Base-by-base conservation (phyloP, 306 rosid species). In the Cicer bijugum region DNA sequence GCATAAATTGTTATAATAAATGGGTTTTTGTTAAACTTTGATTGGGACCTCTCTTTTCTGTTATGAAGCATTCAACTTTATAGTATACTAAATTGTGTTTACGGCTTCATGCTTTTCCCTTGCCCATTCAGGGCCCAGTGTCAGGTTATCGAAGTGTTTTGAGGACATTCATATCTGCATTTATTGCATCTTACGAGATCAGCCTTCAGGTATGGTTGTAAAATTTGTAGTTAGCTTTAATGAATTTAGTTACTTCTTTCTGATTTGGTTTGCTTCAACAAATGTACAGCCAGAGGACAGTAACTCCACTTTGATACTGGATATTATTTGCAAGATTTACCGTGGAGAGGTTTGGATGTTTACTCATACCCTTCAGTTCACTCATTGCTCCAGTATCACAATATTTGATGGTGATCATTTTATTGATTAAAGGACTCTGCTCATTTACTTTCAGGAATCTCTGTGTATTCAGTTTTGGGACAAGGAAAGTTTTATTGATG, bases 401-500 rank as follows among this genome's bases (percentile, higher is more conserved):
- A 69, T 56, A 52, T 77, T 65, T 75, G 55, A 61, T 14, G 38
- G 64, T 61, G 45, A 77, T 78, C 56, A 39, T 77, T 77, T 81
- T 77, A 74, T 70, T 74, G 65, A 78, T 47, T 58, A 15, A 50
- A 69, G 55, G 42, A 19, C 16, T 19, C 67, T 75, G 79, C 72
- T 60, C 67, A 15, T 82, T 35, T 76, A 84, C 75, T 76, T 85
- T 81, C 85, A 93, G 98, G 98, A 93, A 81, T 88, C 98, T 48
- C 93, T 91, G 69, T 91, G 98, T 77, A 72, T 75, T 80, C 98
- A 89, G 88, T 93, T 93, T 84, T 93, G 98, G 98, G 98, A 93
- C 84, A 89, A 81, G 86, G 94, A 64, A 75, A 93, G 97, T 82
- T 87, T 85, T 76, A 86, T 86, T 80, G 98, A 93, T 59, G 94